These are phyloP conservation scores for Andrographis paniculata DNA, from an alignment of 305 asterid species.

Conservation along the genomic window DNA sequence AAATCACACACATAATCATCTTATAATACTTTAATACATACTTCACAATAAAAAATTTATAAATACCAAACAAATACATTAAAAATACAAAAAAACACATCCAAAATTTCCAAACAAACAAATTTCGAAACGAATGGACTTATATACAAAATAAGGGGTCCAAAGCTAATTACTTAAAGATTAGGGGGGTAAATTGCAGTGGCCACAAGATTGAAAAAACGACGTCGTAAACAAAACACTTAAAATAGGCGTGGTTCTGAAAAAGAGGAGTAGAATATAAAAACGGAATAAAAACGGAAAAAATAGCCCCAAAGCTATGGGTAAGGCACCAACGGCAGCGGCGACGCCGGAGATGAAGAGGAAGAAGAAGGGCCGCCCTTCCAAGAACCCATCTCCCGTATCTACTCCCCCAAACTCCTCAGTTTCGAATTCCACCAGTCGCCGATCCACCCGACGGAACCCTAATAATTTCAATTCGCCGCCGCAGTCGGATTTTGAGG, in stretches of 20 bases:
- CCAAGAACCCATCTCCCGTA: constrained; percentile 18
- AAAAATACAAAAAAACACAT: too few species aligned
- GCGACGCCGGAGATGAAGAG: constrained; percentile 24
- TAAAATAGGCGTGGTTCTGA: not conserved
- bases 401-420: constrained; percentile 25
- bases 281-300: constrained; percentile 7
- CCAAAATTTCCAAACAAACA: too few species aligned
- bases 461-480: constrained; percentile 38
- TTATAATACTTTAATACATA: too few species aligned
- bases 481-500: constrained; percentile 37
- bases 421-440: constrained; percentile 28
- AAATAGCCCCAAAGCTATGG: constrained; percentile 29
- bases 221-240: not conserved
- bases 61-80: too few species aligned
- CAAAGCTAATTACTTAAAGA: too few species aligned
- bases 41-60: too few species aligned
- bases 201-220: not conserved
- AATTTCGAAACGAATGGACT: too few species aligned
- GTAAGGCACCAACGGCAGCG: constrained; percentile 41
- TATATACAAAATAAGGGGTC: too few species aligned
- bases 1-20: too few species aligned
- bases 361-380: constrained; percentile 68
- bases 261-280: not conserved
- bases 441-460: constrained; percentile 71
- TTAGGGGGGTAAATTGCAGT: not conserved